Evolutionary conservation across 306 rosid genomes (phyloP), one percentile per base, ranked within the genome.

Genomic region (Prunus armeniaca): DNA sequence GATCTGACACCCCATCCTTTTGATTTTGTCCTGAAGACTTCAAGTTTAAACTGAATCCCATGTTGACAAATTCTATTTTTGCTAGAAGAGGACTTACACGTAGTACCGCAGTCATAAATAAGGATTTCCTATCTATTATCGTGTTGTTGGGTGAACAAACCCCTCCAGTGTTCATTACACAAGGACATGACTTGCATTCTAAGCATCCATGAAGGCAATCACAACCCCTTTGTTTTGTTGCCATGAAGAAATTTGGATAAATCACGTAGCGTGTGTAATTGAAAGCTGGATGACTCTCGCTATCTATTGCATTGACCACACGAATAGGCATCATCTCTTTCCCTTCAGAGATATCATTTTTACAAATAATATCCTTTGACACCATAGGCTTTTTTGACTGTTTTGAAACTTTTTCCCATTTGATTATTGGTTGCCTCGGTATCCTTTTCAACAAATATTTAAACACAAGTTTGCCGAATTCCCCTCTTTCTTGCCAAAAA

Each of bases 1-100:
- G 91, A 71, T 65, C 87, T 69, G 51, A 87, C 91, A 76, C 85
- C 88, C 91, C 91, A 87, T 20, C 84, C 83, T 49, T 63, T 78
- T 3, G 5, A 24, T 55, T 68, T 20, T 0, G 85, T 74, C 51
- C 13, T 74, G 65, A 80, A 84, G 27, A 87, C 82, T 65, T 84
- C 91, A 0, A 87, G 78, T 9, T 78, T 79, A 46, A 87, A 80
- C 8, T 24, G 72, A 28, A 82, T 45, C 3, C 84, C 83, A 27
- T 11, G 22, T 54, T 81, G 86, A 49, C 73, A 69, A 13, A 76
- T 81, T 49, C 74, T 72, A 41, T 76, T 86, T 46, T 8, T 50
- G 77, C 90, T 84, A 65, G 84, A 56, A 2, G 82, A 28, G 46
- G 78, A 86, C 34, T 57, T 72, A 49, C 84, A 83, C 38, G 78